Base-by-base conservation (phyloP, 768 basidiomycete species). In the Russula ochroleuca region DNA sequence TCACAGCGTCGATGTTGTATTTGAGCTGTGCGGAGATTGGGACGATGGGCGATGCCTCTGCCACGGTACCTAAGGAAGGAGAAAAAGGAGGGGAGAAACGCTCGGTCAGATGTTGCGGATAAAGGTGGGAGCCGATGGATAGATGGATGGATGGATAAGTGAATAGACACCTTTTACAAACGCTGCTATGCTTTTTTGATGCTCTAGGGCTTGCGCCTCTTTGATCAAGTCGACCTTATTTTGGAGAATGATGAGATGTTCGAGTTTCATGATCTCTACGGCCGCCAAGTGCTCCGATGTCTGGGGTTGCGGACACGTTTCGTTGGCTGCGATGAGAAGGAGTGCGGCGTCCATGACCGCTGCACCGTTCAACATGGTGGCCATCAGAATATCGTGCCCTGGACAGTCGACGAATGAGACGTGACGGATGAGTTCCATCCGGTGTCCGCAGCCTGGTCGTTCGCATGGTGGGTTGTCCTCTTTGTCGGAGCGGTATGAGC, bases 351-450 rank as follows among this genome's bases (percentile, higher is more conserved):
- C 95, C 97, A 98, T 99, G 80, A 98, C 96, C 11, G 97, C 97
- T 47, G 97, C 97, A 75, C 96, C 97, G 82, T 98, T 98, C 70
- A 99, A 81, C 97, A 99, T 99, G 68, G 96, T 99, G 56, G 97
- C 97, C 97, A 99, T 99, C 75, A 99, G 87, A 86, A 99, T 98
- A 76, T 98, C 94, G 84, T 96, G 95, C 66, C 95, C 92, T 1
- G 92, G 93, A 70, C 90, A 94, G 76, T 99, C 97, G 73, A 99
- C 97, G 76, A 99, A 99, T 3, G 96, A 98, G 72, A 98, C 95
- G 71, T 99, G 97, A 68, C 95, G 88, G 67, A 98, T 73, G 68
- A 98, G 85, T 70, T 88, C 89, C 93, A 98, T 94, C 19, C 85
- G 83, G 61, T 86, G 85, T 43, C 86, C 88, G 77, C 97, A 98